Percentiles rank a stretch among this genome's conserved stretches.
Conservation (phyloP, 2,329 filamentous ascomycete species). For the Penicillium sp. region DNA sequence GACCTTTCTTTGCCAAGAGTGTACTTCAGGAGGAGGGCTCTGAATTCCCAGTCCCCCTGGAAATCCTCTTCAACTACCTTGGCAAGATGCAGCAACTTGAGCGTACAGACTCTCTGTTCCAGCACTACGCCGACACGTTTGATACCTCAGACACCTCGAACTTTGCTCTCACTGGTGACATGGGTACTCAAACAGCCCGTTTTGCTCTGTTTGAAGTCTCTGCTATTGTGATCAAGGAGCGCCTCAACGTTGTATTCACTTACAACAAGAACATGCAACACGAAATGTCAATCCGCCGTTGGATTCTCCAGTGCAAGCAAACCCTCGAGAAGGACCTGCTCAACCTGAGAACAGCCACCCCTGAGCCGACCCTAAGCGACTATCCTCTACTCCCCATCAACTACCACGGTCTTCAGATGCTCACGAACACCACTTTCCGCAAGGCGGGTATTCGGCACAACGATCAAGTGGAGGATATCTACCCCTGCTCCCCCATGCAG, state of each 20-base stretch:
- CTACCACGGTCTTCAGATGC: conserved; percentile 41
- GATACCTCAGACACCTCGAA: conserved; percentile 30
- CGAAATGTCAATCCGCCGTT: conserved; percentile 44
- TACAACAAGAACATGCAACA: conserved; percentile 53
- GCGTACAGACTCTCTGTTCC: conserved; percentile 45
- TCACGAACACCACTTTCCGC: conserved; percentile 40
- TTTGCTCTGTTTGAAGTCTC: conserved; percentile 56
- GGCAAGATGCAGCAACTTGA: conserved; percentile 48
- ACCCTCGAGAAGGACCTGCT: conserved; percentile 36
- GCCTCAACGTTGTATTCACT: conserved; percentile 52
- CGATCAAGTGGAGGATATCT: conserved; percentile 36
- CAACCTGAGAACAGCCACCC: conserved; percentile 26
- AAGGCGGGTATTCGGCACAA: conserved; percentile 34
- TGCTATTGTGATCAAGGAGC: conserved; percentile 50
- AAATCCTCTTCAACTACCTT: conserved; percentile 46
- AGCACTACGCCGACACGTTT: conserved; percentile 40
- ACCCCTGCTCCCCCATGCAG: conserved; percentile 40
- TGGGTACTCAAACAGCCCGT: conserved; percentile 46
- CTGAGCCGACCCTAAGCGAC: conserved; percentile 43
- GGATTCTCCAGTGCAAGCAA: conserved; percentile 45
- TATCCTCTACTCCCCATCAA: conserved; percentile 47
- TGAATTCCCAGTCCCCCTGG: conserved; percentile 42
- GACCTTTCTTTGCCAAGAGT: conserved; percentile 39
- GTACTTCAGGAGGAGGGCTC: conserved; percentile 34
- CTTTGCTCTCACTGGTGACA: conserved; percentile 44